Percentiles rank a stretch among this genome's conserved stretches.
phyloP scores from a whole-genome alignment of 306 rosid species.

The Phaseolus lunatus region DNA sequence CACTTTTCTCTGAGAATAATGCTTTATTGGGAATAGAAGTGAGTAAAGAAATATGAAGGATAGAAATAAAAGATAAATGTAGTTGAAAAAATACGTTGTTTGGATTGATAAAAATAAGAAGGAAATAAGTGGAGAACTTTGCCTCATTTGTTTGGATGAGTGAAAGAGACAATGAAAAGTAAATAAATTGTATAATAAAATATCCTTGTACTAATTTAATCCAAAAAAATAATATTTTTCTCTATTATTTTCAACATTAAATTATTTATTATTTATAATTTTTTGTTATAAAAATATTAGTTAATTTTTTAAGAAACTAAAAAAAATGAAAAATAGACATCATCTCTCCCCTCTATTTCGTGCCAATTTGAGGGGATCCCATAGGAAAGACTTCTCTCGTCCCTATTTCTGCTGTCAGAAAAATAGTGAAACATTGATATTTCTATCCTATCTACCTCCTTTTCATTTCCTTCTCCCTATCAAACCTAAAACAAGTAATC shows the following conservation, averaged over 20 bases:
- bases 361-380: background rate
- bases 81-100: background rate
- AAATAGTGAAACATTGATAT: background rate
- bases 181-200: background rate
- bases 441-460: background rate
- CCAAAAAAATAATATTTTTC: background rate
- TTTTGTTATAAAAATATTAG: background rate
- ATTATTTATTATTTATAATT: background rate
- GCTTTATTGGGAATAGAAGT: background rate
- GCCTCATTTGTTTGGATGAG: background rate
- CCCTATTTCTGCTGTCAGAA: background rate
- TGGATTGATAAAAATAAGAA: background rate
- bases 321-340: background rate
- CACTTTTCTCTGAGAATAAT: background rate
- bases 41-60: background rate
- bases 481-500: background rate
- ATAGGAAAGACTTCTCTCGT: background rate
- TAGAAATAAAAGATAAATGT: background rate
- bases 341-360: background rate
- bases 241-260: background rate
- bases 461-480: background rate
- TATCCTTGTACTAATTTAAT: background rate
- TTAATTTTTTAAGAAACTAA: background rate
- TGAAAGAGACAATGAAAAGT: background rate
- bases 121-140: background rate